phyloP scores from a whole-genome alignment of 1,284 basidiomycete species.

The Singerocomus inundabilis region DNA sequence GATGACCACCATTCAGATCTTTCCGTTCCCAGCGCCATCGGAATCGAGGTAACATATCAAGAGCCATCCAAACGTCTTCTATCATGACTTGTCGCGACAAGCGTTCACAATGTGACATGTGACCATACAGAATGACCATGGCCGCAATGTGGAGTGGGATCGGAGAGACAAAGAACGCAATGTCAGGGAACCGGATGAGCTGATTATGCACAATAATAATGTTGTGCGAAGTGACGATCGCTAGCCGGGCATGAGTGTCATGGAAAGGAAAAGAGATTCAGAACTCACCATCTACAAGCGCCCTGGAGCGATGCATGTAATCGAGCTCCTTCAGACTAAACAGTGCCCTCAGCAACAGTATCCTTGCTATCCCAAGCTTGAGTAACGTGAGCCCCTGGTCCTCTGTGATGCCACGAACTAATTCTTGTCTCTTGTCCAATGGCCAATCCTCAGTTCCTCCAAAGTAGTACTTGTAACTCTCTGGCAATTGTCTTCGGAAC shows the following conservation, averaged over 20 bases:
- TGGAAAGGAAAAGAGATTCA: neutral
- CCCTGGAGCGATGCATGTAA: constrained; percentile 60
- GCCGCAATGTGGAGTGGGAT: constrained; percentile 82
- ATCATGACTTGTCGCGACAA: constrained; percentile 62
- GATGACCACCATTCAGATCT: constrained; percentile 71
- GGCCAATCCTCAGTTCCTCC: constrained; percentile 70
- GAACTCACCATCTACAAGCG: constrained; percentile 67
- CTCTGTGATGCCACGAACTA: constrained; percentile 71
- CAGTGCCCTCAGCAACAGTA: constrained; percentile 69
- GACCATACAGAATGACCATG: constrained; percentile 82
- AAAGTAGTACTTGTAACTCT: constrained; percentile 70
- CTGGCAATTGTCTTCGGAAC: constrained; percentile 63
- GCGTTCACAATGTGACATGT: constrained; percentile 71
- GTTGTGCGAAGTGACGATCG: constrained; percentile 80
- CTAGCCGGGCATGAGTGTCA: constrained; percentile 37
- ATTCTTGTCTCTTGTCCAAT: constrained; percentile 56
- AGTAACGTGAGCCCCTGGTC: constrained; percentile 76
- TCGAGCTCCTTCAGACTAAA: constrained; percentile 71
- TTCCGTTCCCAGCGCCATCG: constrained; percentile 86
- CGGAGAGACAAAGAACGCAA: constrained; percentile 81
- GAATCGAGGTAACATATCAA: constrained; percentile 81
- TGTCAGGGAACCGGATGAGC: constrained; percentile 76
- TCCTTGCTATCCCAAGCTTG: constrained; percentile 77
- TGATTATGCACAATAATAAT: constrained; percentile 78
- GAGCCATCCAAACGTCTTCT: constrained; percentile 78